Evolutionary conservation across 441 rosid genomes (phyloP), one percentile per base, ranked within the genome.

Genomic region (Lepidium campestre): DNA sequence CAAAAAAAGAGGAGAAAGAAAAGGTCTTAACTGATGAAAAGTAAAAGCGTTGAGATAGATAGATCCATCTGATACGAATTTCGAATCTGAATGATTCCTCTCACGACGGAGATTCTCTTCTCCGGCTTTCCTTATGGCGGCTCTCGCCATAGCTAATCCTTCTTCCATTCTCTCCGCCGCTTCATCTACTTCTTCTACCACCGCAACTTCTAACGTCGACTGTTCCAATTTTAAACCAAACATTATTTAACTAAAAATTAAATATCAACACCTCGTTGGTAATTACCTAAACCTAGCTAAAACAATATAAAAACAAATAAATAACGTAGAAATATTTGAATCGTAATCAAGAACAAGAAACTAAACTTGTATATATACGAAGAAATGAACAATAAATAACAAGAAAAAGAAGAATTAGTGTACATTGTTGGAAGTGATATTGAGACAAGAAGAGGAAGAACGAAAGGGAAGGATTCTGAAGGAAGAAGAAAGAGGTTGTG

Each of bases 1-100:
- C 52, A 8, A 35, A 35, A 13, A 70, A 31, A 17, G n/a, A 42
- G 42, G 46, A 53, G 58, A 49, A 65, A 65, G 72, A n/a, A 67
- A 58, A 55, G 73, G 67, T 73, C 87, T 80, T 74, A 85, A 87
- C 97, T 91, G 94, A 75, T 86, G 91, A 80, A 89, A 89, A 22
- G 93, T 83, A 46, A 56, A 73, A 60, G 94, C 81, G 59, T 89
- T 89, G 48, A 77, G 60, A 80, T 88, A 91, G 56, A 86, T 66
- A 18, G 88, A 80, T 45, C 91, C 93, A 61, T 75, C 61, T 8
- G 92, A 86, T 10, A 79, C 66, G 66, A 75, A 79, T 49, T 47
- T 14, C 18, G 31, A n/a, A 72, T 72, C 67, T 6, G 72, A 27
- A 60, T 41, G 13, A 22, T 47, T 67, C 48, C 67, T 75, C 75